Conservation (phyloP, 2,329 filamentous ascomycete species). For the Aureobasidium namibiae region DNA sequence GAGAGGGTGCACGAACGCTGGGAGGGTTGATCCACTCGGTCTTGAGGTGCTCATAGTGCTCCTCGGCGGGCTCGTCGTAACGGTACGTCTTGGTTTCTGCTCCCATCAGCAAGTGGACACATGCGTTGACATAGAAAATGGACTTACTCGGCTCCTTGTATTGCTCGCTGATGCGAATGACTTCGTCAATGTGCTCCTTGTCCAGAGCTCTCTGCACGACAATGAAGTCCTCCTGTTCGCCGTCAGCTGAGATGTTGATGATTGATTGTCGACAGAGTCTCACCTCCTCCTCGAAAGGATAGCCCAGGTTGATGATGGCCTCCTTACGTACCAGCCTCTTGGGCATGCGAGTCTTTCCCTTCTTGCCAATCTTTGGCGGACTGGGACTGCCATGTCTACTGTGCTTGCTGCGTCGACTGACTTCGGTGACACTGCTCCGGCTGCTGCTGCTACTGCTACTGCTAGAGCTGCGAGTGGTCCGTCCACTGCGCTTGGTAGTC, state of each 20-base stretch:
- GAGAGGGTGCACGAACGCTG: constrained; percentile 21
- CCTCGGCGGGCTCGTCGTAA: constrained; percentile 25
- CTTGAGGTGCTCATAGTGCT: constrained; percentile 26
- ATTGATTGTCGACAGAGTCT: constrained; percentile 20
- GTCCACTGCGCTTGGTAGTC: constrained; percentile 12
- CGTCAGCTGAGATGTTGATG: background rate
- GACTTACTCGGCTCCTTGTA: constrained; percentile 46
- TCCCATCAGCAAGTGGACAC: constrained; percentile 15
- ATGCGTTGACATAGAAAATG: background rate
- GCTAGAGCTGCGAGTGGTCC: constrained; percentile 16
- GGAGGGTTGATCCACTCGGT: constrained; percentile 33
- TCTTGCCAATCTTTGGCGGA: constrained; percentile 38
- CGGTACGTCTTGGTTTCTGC: constrained; percentile 28
- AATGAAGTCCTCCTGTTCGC: constrained; percentile 61
- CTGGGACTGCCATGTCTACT: constrained; percentile 23
- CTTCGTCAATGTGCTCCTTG: constrained; percentile 83
- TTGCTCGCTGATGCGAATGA: constrained; percentile 73
- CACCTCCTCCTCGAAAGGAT: constrained; percentile 82
- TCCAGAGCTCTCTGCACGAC: constrained; percentile 78
- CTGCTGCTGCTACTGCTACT: constrained; percentile 31
- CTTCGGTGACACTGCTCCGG: constrained; percentile 31
- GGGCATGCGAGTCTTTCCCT: constrained; percentile 84
- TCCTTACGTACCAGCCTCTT: constrained; percentile 69
- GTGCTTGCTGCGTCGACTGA: constrained; percentile 14
- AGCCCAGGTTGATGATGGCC: constrained; percentile 75